Evolutionary conservation across 305 asterid species (phyloP).

Genomic region (Rubia balearica): DNA sequence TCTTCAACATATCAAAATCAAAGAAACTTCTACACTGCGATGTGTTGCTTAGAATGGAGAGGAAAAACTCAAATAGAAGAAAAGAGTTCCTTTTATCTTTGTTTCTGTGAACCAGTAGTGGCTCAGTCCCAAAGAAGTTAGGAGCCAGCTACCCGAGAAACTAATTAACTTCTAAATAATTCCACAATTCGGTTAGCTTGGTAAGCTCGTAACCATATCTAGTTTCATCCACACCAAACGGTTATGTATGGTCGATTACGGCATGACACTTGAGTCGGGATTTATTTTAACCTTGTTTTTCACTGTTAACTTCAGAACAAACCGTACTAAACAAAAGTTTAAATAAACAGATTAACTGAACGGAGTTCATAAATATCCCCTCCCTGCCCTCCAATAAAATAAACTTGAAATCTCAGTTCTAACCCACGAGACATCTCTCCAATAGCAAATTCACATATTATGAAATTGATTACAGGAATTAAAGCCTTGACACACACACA

Average conservation of each 20-base stretch:
- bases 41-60: not conserved
- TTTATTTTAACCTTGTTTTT: too few relatives aligned
- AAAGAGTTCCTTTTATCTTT: not conserved
- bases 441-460: not conserved
- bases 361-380: not conserved
- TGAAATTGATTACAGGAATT: not conserved
- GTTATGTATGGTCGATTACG: not conserved
- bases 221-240: not conserved
- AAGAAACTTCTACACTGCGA: not conserved
- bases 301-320: not conserved
- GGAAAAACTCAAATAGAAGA: not conserved
- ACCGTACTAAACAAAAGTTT: not conserved
- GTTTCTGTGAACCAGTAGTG: not conserved
- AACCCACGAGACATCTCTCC: not conserved
- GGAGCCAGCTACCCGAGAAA: not conserved
- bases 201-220: not conserved
- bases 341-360: not conserved
- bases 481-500: not conserved
- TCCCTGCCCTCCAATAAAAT: not conserved
- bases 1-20: not conserved
- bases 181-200: not conserved
- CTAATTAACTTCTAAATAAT: not conserved
- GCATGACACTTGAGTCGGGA: not conserved
- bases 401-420: not conserved
- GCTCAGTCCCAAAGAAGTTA: not conserved